phyloP scores from a whole-genome alignment of 139 green algal species.

The Auxenochlorella protothecoides region DNA sequence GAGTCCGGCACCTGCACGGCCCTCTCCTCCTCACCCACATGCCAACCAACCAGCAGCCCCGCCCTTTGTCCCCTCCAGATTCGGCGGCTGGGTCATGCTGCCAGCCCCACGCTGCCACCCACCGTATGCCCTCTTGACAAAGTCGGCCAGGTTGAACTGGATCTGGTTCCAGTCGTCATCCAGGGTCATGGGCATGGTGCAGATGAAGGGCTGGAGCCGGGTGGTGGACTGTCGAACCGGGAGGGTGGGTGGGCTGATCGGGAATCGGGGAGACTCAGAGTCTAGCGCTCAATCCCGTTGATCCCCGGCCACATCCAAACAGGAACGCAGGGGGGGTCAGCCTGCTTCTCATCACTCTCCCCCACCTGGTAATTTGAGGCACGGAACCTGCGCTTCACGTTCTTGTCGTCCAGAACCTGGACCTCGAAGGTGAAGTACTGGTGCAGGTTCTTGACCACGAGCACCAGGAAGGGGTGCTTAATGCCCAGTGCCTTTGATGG shows the following conservation, averaged over 20 bases:
- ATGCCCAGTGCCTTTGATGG: slow-evolving; percentile 84
- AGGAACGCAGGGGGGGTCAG: not conserved
- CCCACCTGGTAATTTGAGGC: slow-evolving; percentile 95
- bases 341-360: not conserved
- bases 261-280: no score
- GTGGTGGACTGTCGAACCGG: slow-evolving; percentile 63
- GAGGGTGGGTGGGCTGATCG: no score
- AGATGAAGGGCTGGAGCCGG: slow-evolving; percentile 94
- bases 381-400: slow-evolving; percentile 86
- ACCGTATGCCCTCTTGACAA: slow-evolving; percentile 82
- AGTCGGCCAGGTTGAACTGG: slow-evolving; percentile 94
- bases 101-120: not conserved
- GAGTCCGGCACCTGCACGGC: not conserved
- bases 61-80: no score
- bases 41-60: not conserved
- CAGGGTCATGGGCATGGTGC: slow-evolving; percentile 95
- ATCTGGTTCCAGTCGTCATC: slow-evolving; percentile 97
- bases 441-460: slow-evolving; percentile 98
- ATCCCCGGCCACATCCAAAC: no score
- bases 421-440: slow-evolving; percentile 97
- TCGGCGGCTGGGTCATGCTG: no score
- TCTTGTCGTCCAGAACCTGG: slow-evolving; percentile 96
- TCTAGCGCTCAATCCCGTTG: no score
- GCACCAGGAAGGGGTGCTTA: slow-evolving; percentile 94
- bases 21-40: not conserved